Conservation (phyloP, 352 stramenopile genomes). For the Pythium sp. region DNA sequence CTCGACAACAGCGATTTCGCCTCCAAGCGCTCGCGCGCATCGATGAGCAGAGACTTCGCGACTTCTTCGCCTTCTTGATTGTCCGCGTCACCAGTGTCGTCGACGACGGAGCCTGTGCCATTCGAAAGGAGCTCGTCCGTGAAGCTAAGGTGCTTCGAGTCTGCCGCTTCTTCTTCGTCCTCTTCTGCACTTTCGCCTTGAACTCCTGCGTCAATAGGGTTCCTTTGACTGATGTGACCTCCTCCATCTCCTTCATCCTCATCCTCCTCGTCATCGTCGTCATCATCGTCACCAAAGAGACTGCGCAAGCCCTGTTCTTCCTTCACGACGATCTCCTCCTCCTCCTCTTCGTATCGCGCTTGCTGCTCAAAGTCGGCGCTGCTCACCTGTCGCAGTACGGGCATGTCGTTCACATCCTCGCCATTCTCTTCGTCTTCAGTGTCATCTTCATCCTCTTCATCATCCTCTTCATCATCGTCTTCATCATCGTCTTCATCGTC, state of each 20-base stretch:
- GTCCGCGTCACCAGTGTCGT: not conserved
- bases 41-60: not conserved
- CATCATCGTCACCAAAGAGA: slow-evolving; percentile 11
- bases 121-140: slow-evolving; percentile 4
- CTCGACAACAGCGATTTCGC: slow-evolving; percentile 17
- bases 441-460: slow-evolving; percentile 6
- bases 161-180: not conserved
- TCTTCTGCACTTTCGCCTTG: slow-evolving; percentile 7
- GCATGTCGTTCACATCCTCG: not conserved
- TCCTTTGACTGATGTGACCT: not conserved
- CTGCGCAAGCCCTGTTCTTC: slow-evolving; percentile 7
- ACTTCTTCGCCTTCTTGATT: not conserved
- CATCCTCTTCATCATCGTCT: slow-evolving; percentile 4
- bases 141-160: slow-evolving; percentile 9
- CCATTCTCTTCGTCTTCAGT: slow-evolving; percentile 14
- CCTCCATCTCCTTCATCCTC: not conserved
- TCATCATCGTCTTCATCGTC: slow-evolving; percentile 1
- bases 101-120: not conserved
- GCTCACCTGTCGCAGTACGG: slow-evolving; percentile 2
- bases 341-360: slow-evolving; percentile 15
- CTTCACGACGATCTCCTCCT: slow-evolving; percentile 14
- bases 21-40: slow-evolving; percentile 5
- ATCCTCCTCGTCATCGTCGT: not conserved
- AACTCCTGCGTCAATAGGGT: not conserved
- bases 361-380: slow-evolving; percentile 15